A percentile compares a stretch with the other conserved stretches of the same genome.
phyloP scores from a whole-genome alignment of 352 stramenopile genomes.

The Phytophthora melonis region DNA sequence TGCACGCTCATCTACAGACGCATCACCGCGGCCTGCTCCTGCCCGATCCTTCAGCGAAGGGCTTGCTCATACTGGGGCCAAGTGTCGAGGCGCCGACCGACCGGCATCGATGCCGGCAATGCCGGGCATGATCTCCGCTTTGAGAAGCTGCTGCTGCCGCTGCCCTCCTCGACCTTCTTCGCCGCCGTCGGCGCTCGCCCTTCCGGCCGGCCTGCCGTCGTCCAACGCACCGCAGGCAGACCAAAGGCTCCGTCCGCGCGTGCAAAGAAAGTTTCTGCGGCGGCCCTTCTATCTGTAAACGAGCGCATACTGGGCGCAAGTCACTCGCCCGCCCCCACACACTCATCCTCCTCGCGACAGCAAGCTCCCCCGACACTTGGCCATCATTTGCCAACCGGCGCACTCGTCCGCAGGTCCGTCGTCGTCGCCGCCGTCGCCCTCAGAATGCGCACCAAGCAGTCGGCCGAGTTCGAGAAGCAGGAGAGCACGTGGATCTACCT shows the following conservation, averaged over 20 bases:
- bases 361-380: background rate
- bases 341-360: conserved; percentile 28
- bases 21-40: conserved; percentile 19
- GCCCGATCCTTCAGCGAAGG: conserved; percentile 11
- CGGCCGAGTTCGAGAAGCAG: conserved; percentile 54
- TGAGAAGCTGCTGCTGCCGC: background rate
- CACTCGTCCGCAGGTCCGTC: conserved; percentile 14
- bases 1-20: conserved; percentile 32
- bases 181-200: background rate
- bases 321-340: conserved; percentile 8
- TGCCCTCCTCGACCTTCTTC: background rate
- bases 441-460: conserved; percentile 59
- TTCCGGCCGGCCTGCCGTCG: background rate
- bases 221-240: conserved; percentile 3
- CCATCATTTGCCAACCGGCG: conserved; percentile 41
- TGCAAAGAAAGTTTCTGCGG: conserved; percentile 32
- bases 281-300: conserved; percentile 30
- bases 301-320: conserved; percentile 34
- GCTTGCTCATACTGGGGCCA: conserved; percentile 17
- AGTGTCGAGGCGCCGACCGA: conserved; percentile 10
- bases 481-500: conserved; percentile 67
- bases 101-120: too few species aligned
- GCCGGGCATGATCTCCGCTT: background rate
- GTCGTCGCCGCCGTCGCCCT: too few species aligned
- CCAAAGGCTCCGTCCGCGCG: conserved; percentile 5